Evolutionary conservation across 2,329 filamentous ascomycete genomes (phyloP), one percentile per base, ranked within the genome.

Genomic region (Teratosphaeria viscida): DNA sequence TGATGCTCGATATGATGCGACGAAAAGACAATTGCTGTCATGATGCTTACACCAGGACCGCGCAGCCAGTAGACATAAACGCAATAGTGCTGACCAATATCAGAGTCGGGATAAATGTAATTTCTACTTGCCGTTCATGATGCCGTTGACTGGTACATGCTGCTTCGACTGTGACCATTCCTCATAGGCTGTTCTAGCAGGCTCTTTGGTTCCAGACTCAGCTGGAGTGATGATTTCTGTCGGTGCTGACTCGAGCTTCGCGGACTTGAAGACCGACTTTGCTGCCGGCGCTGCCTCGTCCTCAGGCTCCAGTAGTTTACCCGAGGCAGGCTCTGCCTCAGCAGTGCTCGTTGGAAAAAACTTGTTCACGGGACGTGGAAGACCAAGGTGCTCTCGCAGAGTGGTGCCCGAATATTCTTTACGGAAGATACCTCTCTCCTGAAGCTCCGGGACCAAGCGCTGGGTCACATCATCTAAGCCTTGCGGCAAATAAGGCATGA

Each of bases 381-480:
- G 53, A 4, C 65, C 66, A 29, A 67, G 56, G 58, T 67, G 66
- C 43, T 67, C 66, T 49, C 66, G 57, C 54, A 67, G 54, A 23
- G 66, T 67, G 4, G 59, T 61, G 7, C 66, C 66, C 19, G 59
- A 59, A 43, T 67, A 67, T 3, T 67, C 66, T 53, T 64, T 60
- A 11, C 66, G 49, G 54, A 67, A 67, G 4, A 66, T 43, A 2
- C 64, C 66, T 54, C 65, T 43, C 16, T 60, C 27, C 52, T 67
- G 66, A n/a, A 67, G 34, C 27, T 65, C 66, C 7, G 66, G 65
- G 11, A 68, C 66, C 16, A 68, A 59, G 34, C 61, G 52, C 43
- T 64, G 52, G 7, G 62, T 60, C n/a, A 68, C 59, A 59, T 67
- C 66, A 37, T 68, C 62, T n/a, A 67, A 52, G 2, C 66, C 66